Conservation (phyloP, 768 basidiomycete genomes). For the Chalciporus piperatus region DNA sequence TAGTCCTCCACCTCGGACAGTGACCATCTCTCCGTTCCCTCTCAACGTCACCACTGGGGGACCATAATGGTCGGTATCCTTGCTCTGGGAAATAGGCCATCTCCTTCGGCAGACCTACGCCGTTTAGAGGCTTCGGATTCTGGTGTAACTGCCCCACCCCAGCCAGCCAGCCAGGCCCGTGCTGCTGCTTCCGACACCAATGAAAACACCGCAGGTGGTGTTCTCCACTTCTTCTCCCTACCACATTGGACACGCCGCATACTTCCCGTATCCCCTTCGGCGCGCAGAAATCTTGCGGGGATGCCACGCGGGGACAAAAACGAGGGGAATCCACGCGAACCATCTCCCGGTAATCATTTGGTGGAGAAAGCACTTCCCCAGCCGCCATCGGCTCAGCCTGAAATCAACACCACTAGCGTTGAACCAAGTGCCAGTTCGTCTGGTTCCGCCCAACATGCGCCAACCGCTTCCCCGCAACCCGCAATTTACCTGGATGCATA, state of each 20-base stretch:
- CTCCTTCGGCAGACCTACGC: constrained; percentile 28
- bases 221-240: constrained; percentile 58
- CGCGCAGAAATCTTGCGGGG: constrained; percentile 30
- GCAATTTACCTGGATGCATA: constrained; percentile 58
- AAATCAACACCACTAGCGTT: background rate
- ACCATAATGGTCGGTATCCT: constrained; percentile 39
- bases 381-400: constrained; percentile 29
- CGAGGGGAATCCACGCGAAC: constrained; percentile 20
- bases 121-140: constrained; percentile 24
- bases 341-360: constrained; percentile 7
- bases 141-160: constrained; percentile 34
- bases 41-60: background rate
- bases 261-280: constrained; percentile 29
- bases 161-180: constrained; percentile 43
- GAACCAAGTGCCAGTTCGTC: constrained; percentile 8
- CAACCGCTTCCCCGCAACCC: constrained; percentile 46
- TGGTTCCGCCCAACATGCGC: constrained; percentile 17
- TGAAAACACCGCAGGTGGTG: constrained; percentile 36
- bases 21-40: background rate
- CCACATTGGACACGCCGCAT: constrained; percentile 62
- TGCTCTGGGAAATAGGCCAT: constrained; percentile 34
- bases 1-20: background rate
- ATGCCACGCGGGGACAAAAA: constrained; percentile 21
- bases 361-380: constrained; percentile 52
- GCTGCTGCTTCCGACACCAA: constrained; percentile 43